Percentiles rank a stretch among this genome's conserved stretches.
Evolutionary conservation across 768 basidiomycete species (phyloP).

Genomic region (Mycena rosella): DNA sequence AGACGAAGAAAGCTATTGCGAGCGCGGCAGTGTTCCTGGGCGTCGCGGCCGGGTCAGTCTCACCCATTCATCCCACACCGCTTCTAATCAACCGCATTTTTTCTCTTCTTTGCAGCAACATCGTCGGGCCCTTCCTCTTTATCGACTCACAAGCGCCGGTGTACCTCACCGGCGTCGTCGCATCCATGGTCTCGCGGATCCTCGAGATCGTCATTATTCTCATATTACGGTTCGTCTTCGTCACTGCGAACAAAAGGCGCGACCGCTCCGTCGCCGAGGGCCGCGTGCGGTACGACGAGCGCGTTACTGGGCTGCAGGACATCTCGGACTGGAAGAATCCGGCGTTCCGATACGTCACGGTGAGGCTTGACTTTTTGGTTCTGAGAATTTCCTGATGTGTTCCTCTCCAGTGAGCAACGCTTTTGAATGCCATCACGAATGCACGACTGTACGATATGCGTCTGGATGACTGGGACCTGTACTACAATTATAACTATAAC

Average conservation of each 20-base stretch:
- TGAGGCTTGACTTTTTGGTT: background rate
- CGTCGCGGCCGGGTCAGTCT: constrained; percentile 38
- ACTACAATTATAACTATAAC: too few species aligned
- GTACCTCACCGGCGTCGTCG: constrained; percentile 42
- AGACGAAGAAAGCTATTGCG: constrained; percentile 41
- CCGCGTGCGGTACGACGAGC: constrained; percentile 36
- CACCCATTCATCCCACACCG: background rate
- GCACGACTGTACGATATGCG: too few species aligned
- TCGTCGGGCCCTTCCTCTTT: constrained; percentile 44
- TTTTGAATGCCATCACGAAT: too few species aligned
- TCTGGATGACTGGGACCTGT: too few species aligned
- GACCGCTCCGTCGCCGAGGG: constrained; percentile 41
- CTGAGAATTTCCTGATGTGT: background rate
- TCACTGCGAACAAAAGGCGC: constrained; percentile 32
- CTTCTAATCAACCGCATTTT: background rate
- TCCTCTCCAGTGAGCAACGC: constrained; percentile 6
- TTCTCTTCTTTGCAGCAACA: constrained; percentile 39
- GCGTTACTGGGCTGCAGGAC: constrained; percentile 36
- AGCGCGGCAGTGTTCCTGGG: constrained; percentile 40
- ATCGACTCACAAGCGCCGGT: constrained; percentile 39
- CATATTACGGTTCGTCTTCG: constrained; percentile 41
- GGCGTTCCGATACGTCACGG: constrained; percentile 41
- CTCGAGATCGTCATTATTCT: constrained; percentile 43
- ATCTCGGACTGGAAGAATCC: constrained; percentile 44
- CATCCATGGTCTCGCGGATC: constrained; percentile 41